Conservation (phyloP, 2,329 filamentous ascomycete species). For the Bipolaris cookei region DNA sequence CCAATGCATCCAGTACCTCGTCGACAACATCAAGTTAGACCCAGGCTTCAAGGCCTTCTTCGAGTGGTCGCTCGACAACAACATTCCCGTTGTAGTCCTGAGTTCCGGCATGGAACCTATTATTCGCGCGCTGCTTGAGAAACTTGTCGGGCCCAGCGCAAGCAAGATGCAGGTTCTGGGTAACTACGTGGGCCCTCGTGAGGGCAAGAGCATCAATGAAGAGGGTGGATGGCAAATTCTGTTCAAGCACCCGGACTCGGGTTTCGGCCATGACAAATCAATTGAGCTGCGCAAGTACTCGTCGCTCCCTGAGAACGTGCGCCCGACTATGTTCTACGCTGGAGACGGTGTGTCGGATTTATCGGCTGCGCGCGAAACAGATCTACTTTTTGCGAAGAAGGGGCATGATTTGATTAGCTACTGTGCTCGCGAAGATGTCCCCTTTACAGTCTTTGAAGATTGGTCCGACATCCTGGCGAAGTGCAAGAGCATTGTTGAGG, state of each 20-base stretch:
- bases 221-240: slow-evolving; percentile 85
- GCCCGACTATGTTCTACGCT: slow-evolving; percentile 90
- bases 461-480: slow-evolving; percentile 80
- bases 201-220: slow-evolving; percentile 79
- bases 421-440: slow-evolving; percentile 82
- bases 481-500: slow-evolving; percentile 76
- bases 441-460: slow-evolving; percentile 86
- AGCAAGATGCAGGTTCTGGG: slow-evolving; percentile 86
- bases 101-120: slow-evolving; percentile 93
- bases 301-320: slow-evolving; percentile 67
- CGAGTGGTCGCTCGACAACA: slow-evolving; percentile 77
- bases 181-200: slow-evolving; percentile 75
- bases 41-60: slow-evolving; percentile 89
- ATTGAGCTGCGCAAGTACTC: slow-evolving; percentile 88
- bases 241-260: slow-evolving; percentile 81
- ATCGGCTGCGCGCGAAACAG: slow-evolving; percentile 85
- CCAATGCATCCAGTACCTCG: slow-evolving; percentile 78
- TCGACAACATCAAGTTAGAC: slow-evolving; percentile 85
- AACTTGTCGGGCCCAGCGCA: slow-evolving; percentile 79
- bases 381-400: slow-evolving; percentile 91
- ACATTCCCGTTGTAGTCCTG: slow-evolving; percentile 90
- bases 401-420: slow-evolving; percentile 87
- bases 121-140: slow-evolving; percentile 80
- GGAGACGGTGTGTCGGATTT: slow-evolving; percentile 56
- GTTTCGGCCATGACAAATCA: slow-evolving; percentile 97